Base-by-base conservation (phyloP, 2,329 filamentous ascomycete species). In the Botrytis pseudocinerea region DNA sequence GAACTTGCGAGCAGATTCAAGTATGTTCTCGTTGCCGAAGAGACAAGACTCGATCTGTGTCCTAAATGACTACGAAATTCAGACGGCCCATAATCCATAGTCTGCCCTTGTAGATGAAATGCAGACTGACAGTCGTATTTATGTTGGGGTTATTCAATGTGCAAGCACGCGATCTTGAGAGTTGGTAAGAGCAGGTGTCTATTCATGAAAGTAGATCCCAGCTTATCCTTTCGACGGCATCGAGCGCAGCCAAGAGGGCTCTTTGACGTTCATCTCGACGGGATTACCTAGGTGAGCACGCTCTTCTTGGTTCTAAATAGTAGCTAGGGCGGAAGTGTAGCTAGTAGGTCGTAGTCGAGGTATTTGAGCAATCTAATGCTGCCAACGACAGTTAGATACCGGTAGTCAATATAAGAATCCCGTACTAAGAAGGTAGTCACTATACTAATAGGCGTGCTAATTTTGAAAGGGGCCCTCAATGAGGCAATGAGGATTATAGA, bases 191-290 rank as follows among this genome's bases (percentile, higher is more conserved):
- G 38, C 38, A 12, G 20, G 16, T 60, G 18, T 69, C n/a, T 69
- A 6, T 60, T 69, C 66, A 40, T 25, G n/a, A 38, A 57, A 69
- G 66, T 38, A n/a, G 51, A 60, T 69, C 48, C 48, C 22, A 60
- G 51, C 38, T 60, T 69, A 38, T 60, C 32, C 38, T 14, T 44
- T 69, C 14, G 42, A 40, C 20, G 38, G 32, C 12, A 57, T 69
- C 20, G 20, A 42, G n/a, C 32, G 38, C 42, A 54, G 46, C 25
- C 32, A 51, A 38, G 66, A 44, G 38, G 22, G 51, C 32, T 28
- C 25, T 42, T 32, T 57, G 54, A 35, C 66, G 20, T n/a, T 69
- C 12, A 42, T 44, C 18, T 38, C 42, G 66, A 22, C n/a, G 57
- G 44, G 63, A n/a, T 4, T 46, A 44, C 38, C 38, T 9, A 38